Evolutionary conservation across 208 protist species (phyloP).

Genomic region (Wallacemonas sp.): DNA sequence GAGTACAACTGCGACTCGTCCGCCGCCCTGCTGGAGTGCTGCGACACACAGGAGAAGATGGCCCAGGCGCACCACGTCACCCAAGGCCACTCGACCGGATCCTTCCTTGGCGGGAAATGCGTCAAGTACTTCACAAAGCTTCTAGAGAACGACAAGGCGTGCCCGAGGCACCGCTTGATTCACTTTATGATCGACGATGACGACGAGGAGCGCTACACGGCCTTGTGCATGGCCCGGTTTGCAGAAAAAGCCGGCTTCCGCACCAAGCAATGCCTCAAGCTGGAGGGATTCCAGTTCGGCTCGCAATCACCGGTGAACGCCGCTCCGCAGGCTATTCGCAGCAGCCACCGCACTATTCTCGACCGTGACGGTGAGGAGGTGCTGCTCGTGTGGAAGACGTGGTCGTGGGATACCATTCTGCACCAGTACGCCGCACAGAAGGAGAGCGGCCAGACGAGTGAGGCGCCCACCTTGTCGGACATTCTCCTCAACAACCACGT

Average conservation of each 20-base stretch:
- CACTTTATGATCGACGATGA: conserved; percentile 89
- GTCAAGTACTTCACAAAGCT: conserved; percentile 52
- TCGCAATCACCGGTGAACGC: conserved; percentile 16
- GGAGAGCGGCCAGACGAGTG: neutral
- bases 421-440: conserved; percentile 44
- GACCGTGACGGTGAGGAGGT: conserved; percentile 70
- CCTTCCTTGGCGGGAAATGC: conserved; percentile 57
- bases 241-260: conserved; percentile 63
- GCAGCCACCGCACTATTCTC: conserved; percentile 47
- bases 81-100: conserved; percentile 63
- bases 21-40: conserved; percentile 74
- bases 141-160: conserved; percentile 42
- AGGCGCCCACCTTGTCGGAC: conserved; percentile 54
- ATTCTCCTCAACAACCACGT: conserved; percentile 79
- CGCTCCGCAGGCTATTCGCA: conserved; percentile 21
- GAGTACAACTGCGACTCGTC: conserved; percentile 87
- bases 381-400: conserved; percentile 85
- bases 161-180: conserved; percentile 49
- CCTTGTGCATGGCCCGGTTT: conserved; percentile 65
- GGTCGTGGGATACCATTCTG: conserved; percentile 85
- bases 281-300: conserved; percentile 48
- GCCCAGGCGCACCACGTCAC: conserved; percentile 59
- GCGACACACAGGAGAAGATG: conserved; percentile 84
- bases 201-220: conserved; percentile 84
- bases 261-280: conserved; percentile 66